A percentile compares a stretch with the other conserved stretches of the same genome.
Evolutionary conservation across 345 rosid species (phyloP).

Genomic region (Eucalyptus coolabah): DNA sequence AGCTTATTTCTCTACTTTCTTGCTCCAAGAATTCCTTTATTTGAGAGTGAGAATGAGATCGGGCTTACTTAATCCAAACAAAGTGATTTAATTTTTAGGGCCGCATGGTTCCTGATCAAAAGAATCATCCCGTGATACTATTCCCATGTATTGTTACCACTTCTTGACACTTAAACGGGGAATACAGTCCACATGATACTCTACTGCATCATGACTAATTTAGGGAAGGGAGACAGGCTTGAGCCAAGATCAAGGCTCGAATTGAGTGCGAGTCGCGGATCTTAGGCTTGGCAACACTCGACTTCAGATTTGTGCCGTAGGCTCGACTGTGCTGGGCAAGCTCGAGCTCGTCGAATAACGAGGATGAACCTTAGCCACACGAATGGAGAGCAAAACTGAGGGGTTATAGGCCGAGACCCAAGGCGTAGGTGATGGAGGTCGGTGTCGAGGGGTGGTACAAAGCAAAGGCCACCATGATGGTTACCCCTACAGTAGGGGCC

Average conservation of each 20-base stretch:
- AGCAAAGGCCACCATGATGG: not conserved
- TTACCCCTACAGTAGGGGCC: not conserved
- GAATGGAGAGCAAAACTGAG: not conserved
- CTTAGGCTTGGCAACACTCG: not conserved
- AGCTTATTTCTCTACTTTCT: no score
- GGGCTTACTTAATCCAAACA: no score
- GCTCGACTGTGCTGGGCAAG: not conserved
- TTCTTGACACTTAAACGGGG: not conserved
- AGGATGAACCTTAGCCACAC: not conserved
- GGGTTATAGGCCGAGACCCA: not conserved
- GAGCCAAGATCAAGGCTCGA: not conserved
- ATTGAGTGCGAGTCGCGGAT: not conserved
- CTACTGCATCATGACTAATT: not conserved
- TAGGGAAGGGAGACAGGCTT: not conserved
- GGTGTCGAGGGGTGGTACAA: not conserved
- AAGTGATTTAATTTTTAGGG: no score
- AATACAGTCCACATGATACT: not conserved
- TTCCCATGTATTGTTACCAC: not conserved
- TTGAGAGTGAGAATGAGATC: no score
- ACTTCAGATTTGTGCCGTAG: not conserved
- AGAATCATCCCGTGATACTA: no score
- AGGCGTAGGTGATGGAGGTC: not conserved
- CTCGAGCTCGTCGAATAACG: not conserved
- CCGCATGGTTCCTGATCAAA: no score
- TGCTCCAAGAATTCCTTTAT: no score